Evolutionary conservation across 768 basidiomycete genomes (phyloP), one percentile per base, ranked within the genome.

Genomic region (Kwoniella sp.): DNA sequence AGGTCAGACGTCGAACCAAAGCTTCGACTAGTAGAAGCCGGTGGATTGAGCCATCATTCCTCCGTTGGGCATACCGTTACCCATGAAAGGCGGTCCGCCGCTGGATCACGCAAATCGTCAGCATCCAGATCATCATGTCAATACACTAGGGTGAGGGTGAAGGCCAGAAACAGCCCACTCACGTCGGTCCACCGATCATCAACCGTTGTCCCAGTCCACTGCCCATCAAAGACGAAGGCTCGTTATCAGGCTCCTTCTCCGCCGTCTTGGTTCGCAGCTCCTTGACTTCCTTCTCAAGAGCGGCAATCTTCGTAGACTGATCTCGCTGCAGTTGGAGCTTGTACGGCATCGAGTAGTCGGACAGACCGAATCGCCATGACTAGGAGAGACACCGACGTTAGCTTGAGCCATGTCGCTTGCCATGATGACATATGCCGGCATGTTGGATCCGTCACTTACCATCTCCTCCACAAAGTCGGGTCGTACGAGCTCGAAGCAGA

Each of bases 321-420:
- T 82, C 80, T 61, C 93, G 87, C 74, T 91, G 89, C 31, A 87
- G 86, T 81, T 98, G 95, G 54, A 96, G 89, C 79, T 87, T 88
- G 81, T 91, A 98, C 0, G 96, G 96, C 91, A 95, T 96, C 78
- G 91, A 91, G 83, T 95, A 98, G 82, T 99, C 96, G 75, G 92
- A 92, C 52, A 99, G 85, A 23, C 89, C 95, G 72, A 96, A 89
- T 78, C 92, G 90, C 96, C 96, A 98, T 67, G 93, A 93, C 37
- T 79, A 17, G 41, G 20, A 3, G 15, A 17, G 20, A 45, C 9
- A 9, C 3, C 11, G 3, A 20, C 8, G 20, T 45, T 17, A 45
- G 41, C 41, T 7, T 17, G 41, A 3, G 8, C 41, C 58, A 45
- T 41, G n/a, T 20, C n/a, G 7, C 22, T 9, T 28, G 38, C 29